Base-by-base conservation (phyloP, 495 filamentous ascomycete species). In the Aspergillus conjunctus region DNA sequence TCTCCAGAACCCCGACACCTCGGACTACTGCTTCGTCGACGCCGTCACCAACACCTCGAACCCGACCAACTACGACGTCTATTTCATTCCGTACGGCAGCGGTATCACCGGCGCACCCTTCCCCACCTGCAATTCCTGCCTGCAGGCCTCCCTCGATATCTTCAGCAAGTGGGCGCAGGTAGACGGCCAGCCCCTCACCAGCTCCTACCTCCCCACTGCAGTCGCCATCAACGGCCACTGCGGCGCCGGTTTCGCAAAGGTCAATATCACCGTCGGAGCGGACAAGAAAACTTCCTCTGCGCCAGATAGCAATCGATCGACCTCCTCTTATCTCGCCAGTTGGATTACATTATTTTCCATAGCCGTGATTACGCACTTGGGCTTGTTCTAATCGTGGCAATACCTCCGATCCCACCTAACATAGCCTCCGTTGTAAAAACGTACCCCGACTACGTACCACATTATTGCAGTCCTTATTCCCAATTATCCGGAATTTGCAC, bases 11-110 rank as follows among this genome's bases (percentile, higher is more conserved):
- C 64, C 72, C 2, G 50, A 66, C 44, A 77, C 74, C 0, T 34
- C 66, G 6, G 59, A 78, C 51, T 84, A 80, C 59, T 84, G 87
- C 74, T 97, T 92, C 69, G 91, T 91, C 58, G 88, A 91, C 66
- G 91, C 92, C 22, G 84, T 91, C 59, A 92, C 88, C 10, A 96
- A 96, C 70, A 65, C 67, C 17, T 79, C 84, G 10, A 88, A 84
- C 26, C 77, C 87, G 0, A 81, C 82, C 26, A 87, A 91, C 69
- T 80, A 85, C 37, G 90, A 92, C 60, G 76, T 93, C 17, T 98
- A 97, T 76, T 91, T 87, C 65, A 76, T 98, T 1, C 89, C 94
- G 6, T 79, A 96, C 41, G 93, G 93, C 30, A 83, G 81, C n/a
- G 60, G 73, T 4, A 73, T 97, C 3, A 86, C 88, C 0, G 79